A percentile compares a stretch with the other conserved stretches of the same genome.
Evolutionary conservation across 495 filamentous ascomycete genomes (phyloP).

Genomic region (Bathelium albidoporum): DNA sequence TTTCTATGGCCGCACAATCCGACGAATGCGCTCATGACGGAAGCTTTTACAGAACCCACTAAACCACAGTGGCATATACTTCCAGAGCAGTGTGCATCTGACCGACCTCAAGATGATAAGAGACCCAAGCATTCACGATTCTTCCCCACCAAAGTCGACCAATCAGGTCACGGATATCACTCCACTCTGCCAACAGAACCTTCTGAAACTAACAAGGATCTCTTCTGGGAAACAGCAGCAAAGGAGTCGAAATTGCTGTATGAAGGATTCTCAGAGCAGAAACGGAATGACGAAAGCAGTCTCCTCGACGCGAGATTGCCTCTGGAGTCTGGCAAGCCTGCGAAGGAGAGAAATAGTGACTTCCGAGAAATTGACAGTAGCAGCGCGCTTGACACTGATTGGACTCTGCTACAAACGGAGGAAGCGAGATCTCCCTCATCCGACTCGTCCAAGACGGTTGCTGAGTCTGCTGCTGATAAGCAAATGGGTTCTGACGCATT

Average conservation of each 20-base stretch:
- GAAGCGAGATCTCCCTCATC: not conserved
- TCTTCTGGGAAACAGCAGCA: not conserved
- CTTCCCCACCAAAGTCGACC: not conserved
- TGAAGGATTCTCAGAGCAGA: not conserved
- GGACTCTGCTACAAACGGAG: conserved; percentile 4
- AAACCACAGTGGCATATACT: not conserved
- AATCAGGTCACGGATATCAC: not conserved
- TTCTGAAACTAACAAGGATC: not conserved
- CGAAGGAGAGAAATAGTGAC: not conserved
- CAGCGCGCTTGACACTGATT: not conserved
- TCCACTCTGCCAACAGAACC: not conserved
- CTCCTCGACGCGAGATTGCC: too few relatives aligned
- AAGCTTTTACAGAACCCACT: not conserved
- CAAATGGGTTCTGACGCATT: not conserved
- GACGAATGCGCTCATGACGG: not conserved
- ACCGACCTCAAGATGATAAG: not conserved
- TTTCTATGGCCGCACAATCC: not conserved
- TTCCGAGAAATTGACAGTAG: not conserved
- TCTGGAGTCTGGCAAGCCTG: not conserved
- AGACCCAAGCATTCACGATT: not conserved
- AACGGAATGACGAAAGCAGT: not conserved
- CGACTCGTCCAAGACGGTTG: not conserved
- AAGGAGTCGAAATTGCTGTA: not conserved
- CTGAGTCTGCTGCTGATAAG: not conserved
- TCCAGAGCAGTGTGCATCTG: not conserved